A percentile compares a stretch with the other conserved stretches of the same genome.
Evolutionary conservation across 768 basidiomycete species (phyloP).

Genomic region (Tulasnella sp.): DNA sequence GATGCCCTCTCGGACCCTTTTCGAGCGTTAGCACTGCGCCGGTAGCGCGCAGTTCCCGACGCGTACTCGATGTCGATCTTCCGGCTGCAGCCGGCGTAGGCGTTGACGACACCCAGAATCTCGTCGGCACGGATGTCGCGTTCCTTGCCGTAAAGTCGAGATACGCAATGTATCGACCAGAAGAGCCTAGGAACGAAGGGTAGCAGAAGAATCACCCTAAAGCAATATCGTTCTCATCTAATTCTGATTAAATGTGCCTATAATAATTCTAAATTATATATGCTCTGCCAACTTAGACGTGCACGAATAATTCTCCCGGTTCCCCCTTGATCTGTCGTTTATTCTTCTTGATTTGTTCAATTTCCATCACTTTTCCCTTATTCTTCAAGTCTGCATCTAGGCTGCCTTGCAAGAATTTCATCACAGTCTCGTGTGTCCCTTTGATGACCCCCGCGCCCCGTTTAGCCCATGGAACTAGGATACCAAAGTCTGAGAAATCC

Average conservation of each 20-base stretch:
- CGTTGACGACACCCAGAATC: background rate
- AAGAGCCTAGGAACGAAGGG: background rate
- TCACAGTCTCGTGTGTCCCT: conserved; percentile 18
- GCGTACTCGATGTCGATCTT: background rate
- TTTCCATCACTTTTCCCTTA: conserved; percentile 23
- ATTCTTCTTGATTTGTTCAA: conserved; percentile 17
- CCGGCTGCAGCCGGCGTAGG: background rate
- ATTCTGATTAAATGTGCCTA: background rate
- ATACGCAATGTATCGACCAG: background rate
- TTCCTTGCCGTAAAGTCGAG: background rate
- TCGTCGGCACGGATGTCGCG: background rate
- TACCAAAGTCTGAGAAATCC: conserved; percentile 28
- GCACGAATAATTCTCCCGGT: conserved; percentile 26
- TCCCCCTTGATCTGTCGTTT: conserved; percentile 19
- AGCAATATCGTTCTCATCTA: background rate
- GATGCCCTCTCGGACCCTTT: background rate
- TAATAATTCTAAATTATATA: background rate
- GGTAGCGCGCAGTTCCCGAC: background rate
- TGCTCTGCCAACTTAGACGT: background rate
- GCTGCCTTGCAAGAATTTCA: conserved; percentile 24
- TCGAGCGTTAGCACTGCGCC: background rate
- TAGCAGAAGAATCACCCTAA: background rate
- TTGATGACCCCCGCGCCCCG: conserved; percentile 10
- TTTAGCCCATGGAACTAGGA: background rate
- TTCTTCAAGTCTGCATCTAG: conserved; percentile 21